Conservation (phyloP, 345 rosid species). For the Laguncularia racemosa region DNA sequence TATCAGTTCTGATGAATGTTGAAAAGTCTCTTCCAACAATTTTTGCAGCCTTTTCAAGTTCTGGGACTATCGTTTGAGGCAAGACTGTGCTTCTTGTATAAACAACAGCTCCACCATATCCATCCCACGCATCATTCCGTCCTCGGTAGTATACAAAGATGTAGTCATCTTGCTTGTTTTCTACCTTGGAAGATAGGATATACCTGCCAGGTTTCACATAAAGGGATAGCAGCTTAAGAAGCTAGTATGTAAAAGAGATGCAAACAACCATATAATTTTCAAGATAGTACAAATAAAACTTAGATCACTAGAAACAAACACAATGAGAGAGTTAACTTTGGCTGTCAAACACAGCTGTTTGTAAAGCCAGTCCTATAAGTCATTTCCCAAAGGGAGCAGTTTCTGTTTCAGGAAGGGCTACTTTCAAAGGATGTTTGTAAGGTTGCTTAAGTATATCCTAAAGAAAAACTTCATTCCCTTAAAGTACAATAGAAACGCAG, state of each 20-base stretch:
- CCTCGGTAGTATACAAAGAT: slow-evolving; percentile 84
- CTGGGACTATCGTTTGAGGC: slow-evolving; percentile 69
- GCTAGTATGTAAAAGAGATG: neutral
- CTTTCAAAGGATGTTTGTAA: too few species aligned
- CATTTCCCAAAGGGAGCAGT: too few species aligned
- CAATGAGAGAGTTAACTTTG: neutral
- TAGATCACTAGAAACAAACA: too few species aligned
- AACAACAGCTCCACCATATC: slow-evolving; percentile 92
- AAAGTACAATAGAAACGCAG: too few species aligned
- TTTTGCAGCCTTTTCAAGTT: slow-evolving; percentile 72
- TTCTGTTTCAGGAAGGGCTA: too few species aligned
- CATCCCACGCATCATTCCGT: slow-evolving; percentile 96
- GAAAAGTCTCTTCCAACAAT: slow-evolving; percentile 76
- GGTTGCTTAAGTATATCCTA: too few species aligned
- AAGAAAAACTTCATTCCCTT: too few species aligned
- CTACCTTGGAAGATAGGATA: slow-evolving; percentile 68
- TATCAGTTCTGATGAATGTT: slow-evolving; percentile 59
- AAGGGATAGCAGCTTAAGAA: neutral
- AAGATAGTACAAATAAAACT: neutral
- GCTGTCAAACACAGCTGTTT: too few species aligned
- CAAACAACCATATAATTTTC: neutral
- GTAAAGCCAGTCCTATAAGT: too few species aligned
- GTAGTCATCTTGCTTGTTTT: slow-evolving; percentile 66
- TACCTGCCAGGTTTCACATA: slow-evolving; percentile 40
- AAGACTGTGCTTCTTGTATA: slow-evolving; percentile 77